Evolutionary conservation across 2,329 filamentous ascomycete species (phyloP).

Genomic region (Furcasterigmium sp.): DNA sequence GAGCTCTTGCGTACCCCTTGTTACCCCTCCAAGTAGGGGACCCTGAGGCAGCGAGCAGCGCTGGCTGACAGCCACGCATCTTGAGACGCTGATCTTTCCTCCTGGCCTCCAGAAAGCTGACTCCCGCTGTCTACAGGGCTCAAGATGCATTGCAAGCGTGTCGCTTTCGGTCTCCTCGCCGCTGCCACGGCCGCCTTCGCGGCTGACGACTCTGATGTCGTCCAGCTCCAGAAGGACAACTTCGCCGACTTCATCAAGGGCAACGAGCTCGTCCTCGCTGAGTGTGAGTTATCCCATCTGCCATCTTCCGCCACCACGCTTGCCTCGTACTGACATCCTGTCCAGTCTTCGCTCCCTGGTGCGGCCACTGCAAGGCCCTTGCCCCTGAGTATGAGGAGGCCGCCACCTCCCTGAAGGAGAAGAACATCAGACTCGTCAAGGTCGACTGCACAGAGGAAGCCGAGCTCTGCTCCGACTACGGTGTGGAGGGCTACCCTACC

Average conservation of each 20-base stretch:
- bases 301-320: neutral
- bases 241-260: constrained; percentile 83
- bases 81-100: too few relatives aligned
- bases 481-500: constrained; percentile 96
- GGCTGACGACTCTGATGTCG: constrained; percentile 70
- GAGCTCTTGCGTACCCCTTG: too few relatives aligned
- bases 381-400: constrained; percentile 88
- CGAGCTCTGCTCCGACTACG: constrained; percentile 83
- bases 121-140: constrained; percentile 7
- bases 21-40: too few relatives aligned
- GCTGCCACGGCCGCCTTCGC: constrained; percentile 54
- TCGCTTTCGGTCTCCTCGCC: constrained; percentile 49
- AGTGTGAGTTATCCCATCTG: constrained; percentile 62
- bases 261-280: constrained; percentile 85
- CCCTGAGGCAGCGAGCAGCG: too few relatives aligned
- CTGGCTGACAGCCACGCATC: too few relatives aligned
- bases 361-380: constrained; percentile 97
- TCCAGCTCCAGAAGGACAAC: constrained; percentile 76
- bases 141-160: constrained; percentile 44
- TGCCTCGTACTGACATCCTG: constrained; percentile 11
- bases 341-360: constrained; percentile 90
- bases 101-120: too few relatives aligned
- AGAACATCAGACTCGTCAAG: constrained; percentile 81
- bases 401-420: constrained; percentile 78
- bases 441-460: constrained; percentile 93